Percentiles rank a stretch among this genome's conserved stretches.
phyloP scores from a whole-genome alignment of 495 filamentous ascomycete species.

The Talaromyces proteolyticus region DNA sequence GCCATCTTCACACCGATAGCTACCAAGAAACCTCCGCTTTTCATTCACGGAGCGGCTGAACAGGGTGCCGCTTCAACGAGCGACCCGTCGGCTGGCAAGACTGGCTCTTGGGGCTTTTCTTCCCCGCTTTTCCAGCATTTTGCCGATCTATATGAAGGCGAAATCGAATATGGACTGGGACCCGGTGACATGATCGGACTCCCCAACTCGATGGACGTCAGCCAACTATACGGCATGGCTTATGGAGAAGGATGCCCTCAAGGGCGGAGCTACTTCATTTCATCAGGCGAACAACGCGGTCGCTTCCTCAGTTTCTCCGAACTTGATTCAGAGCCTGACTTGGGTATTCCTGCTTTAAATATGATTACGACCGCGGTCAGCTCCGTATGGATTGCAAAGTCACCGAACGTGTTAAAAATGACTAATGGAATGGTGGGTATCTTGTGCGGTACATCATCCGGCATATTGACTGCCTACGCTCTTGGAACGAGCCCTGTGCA shows the following conservation, averaged over 20 bases:
- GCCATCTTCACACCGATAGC: slow-evolving; percentile 56
- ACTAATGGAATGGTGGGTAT: slow-evolving; percentile 78
- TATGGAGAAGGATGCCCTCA: slow-evolving; percentile 81
- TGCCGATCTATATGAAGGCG: slow-evolving; percentile 64
- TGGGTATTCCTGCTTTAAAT: slow-evolving; percentile 70
- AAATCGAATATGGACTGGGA: slow-evolving; percentile 71
- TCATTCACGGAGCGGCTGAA: slow-evolving; percentile 77
- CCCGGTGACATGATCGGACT: slow-evolving; percentile 67
- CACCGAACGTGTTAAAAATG: slow-evolving; percentile 57
- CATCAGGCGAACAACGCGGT: slow-evolving; percentile 70
- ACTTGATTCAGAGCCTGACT: slow-evolving; percentile 37
- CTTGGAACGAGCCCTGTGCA: slow-evolving; percentile 62
- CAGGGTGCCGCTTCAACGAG: slow-evolving; percentile 66
- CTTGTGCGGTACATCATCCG: slow-evolving; percentile 76
- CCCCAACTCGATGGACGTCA: slow-evolving; percentile 85
- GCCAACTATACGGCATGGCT: slow-evolving; percentile 75
- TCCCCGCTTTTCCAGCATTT: slow-evolving; percentile 73
- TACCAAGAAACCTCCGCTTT: slow-evolving; percentile 65
- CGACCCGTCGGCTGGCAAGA: slow-evolving; percentile 68
- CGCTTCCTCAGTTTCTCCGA: slow-evolving; percentile 57
- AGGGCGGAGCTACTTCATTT: slow-evolving; percentile 70
- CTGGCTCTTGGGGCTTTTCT: slow-evolving; percentile 78
- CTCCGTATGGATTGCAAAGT: slow-evolving; percentile 90
- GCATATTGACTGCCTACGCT: slow-evolving; percentile 79
- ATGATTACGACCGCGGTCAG: slow-evolving; percentile 56